Evolutionary conservation across 1,284 basidiomycete species (phyloP), one percentile per base, ranked within the genome.

Genomic region (Cryptococcus sp.): DNA sequence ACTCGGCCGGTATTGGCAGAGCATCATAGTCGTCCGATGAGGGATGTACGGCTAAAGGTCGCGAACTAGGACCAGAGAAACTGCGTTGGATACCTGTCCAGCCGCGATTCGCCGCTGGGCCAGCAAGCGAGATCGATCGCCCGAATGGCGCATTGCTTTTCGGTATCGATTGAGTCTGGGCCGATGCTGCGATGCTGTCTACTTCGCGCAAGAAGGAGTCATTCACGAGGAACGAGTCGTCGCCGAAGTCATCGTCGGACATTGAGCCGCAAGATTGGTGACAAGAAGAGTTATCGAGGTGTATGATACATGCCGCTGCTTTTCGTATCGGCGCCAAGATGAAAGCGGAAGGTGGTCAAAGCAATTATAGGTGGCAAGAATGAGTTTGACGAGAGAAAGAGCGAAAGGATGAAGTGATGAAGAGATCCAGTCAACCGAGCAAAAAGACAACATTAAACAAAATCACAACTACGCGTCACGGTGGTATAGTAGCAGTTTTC

Each of bases 131-230:
- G 5, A 43, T 47, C 20, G 57, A 59, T 42, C 55, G 53, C 6
- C 17, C 46, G 39, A 59, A 48, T 22, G 43, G 43, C 23, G 46
- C 49, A 30, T 46, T 45, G 40, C 38, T 50, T 43, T 22, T 22
- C 25, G 59, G 23, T 43, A 20, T 51, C 22, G 45, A 39, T 13
- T 39, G 38, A 15, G 54, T 27, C 5, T 58, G 47, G n/a, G 67
- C 70, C 38, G 61, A 55, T 1, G 70, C 67, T 7, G 62, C 61
- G 22, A 77, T 69, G 23, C 57, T 60, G 50, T 78, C 77, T 27
- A 78, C 65, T 52, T 73, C 62, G 1, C 55, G 57, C 25, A 78
- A 58, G 61, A 75, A 74, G 0, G 69, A 70, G 42, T 71, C 76
- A 61, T 78, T 73, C 50, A 72, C 59, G n/a, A 60, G 54, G 56